Evolutionary conservation across 805 yeast genomes (phyloP).

Genomic region (Soucietia sequanensis): DNA sequence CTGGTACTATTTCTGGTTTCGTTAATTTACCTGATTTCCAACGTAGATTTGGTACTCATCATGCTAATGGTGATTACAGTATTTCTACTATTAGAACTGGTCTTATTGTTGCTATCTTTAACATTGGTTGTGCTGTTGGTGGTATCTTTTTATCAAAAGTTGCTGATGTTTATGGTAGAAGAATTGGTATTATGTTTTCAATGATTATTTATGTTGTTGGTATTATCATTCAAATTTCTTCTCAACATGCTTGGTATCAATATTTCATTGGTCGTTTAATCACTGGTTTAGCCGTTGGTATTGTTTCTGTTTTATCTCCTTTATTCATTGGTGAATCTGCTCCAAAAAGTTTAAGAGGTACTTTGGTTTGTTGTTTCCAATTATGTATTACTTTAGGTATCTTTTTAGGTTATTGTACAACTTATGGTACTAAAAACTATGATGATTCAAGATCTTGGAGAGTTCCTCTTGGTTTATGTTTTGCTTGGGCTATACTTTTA

Average conservation of each 20-base stretch:
- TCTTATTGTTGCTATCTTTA: conserved; percentile 54
- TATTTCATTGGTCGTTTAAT: conserved; percentile 60
- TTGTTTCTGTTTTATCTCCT: conserved; percentile 66
- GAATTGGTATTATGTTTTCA: conserved; percentile 50
- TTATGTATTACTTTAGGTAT: conserved; percentile 70
- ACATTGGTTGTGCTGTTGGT: conserved; percentile 71
- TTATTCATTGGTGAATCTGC: conserved; percentile 67
- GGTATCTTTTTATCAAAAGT: conserved; percentile 56
- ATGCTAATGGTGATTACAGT: conserved; percentile 36
- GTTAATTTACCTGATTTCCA: conserved; percentile 58
- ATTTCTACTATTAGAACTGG: conserved; percentile 49
- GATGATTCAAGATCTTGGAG: conserved; percentile 60
- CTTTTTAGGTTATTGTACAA: conserved; percentile 65
- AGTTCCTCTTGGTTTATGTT: conserved; percentile 58
- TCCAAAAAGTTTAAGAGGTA: conserved; percentile 70
- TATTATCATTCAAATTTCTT: conserved; percentile 56
- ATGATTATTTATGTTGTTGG: conserved; percentile 61
- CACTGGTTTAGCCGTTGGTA: conserved; percentile 78
- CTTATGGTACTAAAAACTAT: conserved; percentile 58
- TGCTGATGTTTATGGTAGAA: conserved; percentile 63
- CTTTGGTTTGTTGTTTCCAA: conserved; percentile 67
- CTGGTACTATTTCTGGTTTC: conserved; percentile 75
- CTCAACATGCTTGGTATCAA: conserved; percentile 58
- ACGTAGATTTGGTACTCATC: conserved; percentile 48
- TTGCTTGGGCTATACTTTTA: conserved; percentile 51